Evolutionary conservation across 1,284 basidiomycete genomes (phyloP), one percentile per base, ranked within the genome.

Genomic region (Cutaneotrichosporon cutaneum): DNA sequence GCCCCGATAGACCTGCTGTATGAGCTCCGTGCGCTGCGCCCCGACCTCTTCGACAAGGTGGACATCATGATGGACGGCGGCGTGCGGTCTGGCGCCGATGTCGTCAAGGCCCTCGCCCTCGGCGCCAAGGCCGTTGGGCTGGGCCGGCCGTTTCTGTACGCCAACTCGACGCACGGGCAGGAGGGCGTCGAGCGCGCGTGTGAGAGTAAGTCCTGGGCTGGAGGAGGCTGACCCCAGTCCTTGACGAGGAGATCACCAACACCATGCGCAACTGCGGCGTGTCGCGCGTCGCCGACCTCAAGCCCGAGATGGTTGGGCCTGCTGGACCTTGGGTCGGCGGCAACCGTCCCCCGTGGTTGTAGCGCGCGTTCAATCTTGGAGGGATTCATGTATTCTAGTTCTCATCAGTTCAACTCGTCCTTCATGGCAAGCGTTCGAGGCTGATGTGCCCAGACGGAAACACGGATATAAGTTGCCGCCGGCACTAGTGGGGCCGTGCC

Each of bases 241-340:
- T 83, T 53, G 74, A 78, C 16, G 82, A 82, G 61, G 83, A 85
- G 70, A 82, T 85, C 54, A 77, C 78, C 22, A 81, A 82, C 32
- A 79, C 80, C 13, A 83, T 85, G 82, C 76, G 82, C 8, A 78
- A 83, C 56, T 74, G 82, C 39, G 83, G 83, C 10, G 81, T 80
- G n/a, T 76, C 73, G 8, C 73, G 70, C 18, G 67, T 84, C 16
- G 75, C 82, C 9, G 86, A 94, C 60, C 82, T 95, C 48, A 85
- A 82, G 45, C 91, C 92, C 0, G 88, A 90, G 72, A 86, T 94
- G 88, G 88, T 92, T 47, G 73, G 77, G 5, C 77, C 75, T 0
- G 65, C 66, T 1, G 77, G 77, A 21, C 75, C 77, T 10, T 78
- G 77, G 77, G 75, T 78, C 11, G 74, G 74, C 13, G 45, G 47